Evolutionary conservation across 2,329 filamentous ascomycete genomes (phyloP).

Genomic region (Xylaria sp.): DNA sequence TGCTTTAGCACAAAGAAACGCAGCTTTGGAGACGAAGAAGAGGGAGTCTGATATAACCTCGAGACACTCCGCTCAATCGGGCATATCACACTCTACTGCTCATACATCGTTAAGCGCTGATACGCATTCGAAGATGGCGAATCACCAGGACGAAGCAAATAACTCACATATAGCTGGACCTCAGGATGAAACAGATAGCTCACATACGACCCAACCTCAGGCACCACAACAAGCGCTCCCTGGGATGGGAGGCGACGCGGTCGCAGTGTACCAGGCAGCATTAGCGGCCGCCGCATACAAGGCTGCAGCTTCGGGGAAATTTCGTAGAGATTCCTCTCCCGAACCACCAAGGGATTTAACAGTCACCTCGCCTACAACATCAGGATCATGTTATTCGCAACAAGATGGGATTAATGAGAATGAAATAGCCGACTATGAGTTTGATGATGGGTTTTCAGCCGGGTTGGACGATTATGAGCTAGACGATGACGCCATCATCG

Average conservation of each 20-base stretch:
- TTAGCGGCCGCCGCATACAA: slow-evolving; percentile 83
- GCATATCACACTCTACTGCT: slow-evolving; percentile 59
- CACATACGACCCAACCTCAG: slow-evolving; percentile 33
- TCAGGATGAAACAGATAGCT: slow-evolving; percentile 30
- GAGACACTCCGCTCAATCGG: slow-evolving; percentile 58
- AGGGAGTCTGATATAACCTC: slow-evolving; percentile 61
- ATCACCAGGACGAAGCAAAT: slow-evolving; percentile 32
- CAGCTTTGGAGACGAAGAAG: slow-evolving; percentile 52
- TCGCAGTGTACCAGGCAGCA: slow-evolving; percentile 82
- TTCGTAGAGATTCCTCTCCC: slow-evolving; percentile 69
- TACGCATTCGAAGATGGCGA: slow-evolving; percentile 41
- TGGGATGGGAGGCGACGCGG: slow-evolving; percentile 38
- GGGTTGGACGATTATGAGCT: slow-evolving; percentile 72
- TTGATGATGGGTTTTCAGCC: slow-evolving; percentile 66
- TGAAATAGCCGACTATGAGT: slow-evolving; percentile 54
- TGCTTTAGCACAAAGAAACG: slow-evolving; percentile 60
- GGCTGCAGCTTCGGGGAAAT: slow-evolving; percentile 80
- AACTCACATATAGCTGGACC: slow-evolving; percentile 24
- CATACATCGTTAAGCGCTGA: slow-evolving; percentile 62
- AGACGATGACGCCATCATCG: slow-evolving; percentile 91
- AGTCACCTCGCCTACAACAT: slow-evolving; percentile 51
- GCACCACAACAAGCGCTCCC: slow-evolving; percentile 36
- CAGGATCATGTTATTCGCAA: slow-evolving; percentile 46
- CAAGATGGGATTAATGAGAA: slow-evolving; percentile 42
- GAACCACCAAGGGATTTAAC: slow-evolving; percentile 51